These are phyloP conservation scores for Serendipita indica DNA, from an alignment of 768 basidiomycete species.

Conservation along the genomic window DNA sequence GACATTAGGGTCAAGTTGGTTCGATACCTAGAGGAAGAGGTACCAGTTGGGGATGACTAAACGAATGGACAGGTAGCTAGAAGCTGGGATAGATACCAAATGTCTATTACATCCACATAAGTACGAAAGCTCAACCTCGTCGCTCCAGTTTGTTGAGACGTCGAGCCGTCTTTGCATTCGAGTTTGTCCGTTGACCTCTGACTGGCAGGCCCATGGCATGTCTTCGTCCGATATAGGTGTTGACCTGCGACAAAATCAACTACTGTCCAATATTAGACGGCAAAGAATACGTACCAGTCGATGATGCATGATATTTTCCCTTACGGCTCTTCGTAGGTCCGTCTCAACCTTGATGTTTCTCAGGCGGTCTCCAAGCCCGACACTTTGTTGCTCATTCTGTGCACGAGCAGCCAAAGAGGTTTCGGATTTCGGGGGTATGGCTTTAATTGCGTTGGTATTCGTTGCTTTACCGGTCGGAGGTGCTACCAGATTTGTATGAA, in stretches of 20 bases:
- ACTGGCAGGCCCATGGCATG: constrained; percentile 92
- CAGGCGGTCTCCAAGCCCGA: constrained; percentile 39
- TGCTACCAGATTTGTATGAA: neutral
- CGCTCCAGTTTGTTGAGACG: constrained; percentile 50
- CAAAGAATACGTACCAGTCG: constrained; percentile 38
- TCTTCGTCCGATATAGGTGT: constrained; percentile 81
- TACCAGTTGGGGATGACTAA: constrained; percentile 81
- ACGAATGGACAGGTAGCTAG: too few species aligned
- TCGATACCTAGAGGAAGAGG: constrained; percentile 91
- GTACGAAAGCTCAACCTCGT: neutral
- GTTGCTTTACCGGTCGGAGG: neutral
- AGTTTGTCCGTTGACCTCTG: constrained; percentile 83
- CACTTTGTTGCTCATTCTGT: neutral
- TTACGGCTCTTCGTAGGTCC: constrained; percentile 65
- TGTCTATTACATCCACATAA: neutral
- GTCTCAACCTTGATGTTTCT: constrained; percentile 71
- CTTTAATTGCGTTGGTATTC: neutral
- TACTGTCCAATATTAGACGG: too few species aligned
- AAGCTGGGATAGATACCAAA: too few species aligned
- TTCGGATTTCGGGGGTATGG: neutral
- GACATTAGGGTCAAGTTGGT: constrained; percentile 84
- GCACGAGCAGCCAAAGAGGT: neutral
- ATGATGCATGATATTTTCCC: constrained; percentile 86
- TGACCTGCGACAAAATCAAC: constrained; percentile 47
- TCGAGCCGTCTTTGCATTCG: constrained; percentile 78